Evolutionary conservation across 257 asterid genomes (phyloP).

Genomic region (Galeopsis tetrahit): DNA sequence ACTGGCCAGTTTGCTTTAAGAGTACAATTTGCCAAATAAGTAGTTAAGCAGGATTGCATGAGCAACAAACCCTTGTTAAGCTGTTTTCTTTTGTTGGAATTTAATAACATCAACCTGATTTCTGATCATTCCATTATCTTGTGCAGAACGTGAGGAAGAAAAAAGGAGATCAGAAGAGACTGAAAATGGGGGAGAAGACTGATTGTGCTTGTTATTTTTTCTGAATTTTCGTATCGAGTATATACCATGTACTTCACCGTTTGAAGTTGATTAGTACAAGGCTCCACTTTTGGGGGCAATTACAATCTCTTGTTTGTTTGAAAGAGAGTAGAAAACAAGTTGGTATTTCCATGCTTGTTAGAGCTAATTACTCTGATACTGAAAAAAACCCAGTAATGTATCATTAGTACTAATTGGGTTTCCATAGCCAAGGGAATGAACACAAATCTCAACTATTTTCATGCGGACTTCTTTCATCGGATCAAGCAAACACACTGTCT

Average conservation of each 20-base stretch:
- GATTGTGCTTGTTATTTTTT: conserved; percentile 19
- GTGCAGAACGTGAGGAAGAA: conserved; percentile 60
- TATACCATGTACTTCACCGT: not conserved
- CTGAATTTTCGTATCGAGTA: not conserved
- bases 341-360: not conserved
- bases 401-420: too few species aligned
- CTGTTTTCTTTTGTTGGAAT: not conserved
- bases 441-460: too few species aligned
- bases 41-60: not conserved
- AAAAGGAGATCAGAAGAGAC: conserved; percentile 44
- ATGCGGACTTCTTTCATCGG: too few species aligned
- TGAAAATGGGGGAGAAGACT: conserved; percentile 47
- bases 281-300: conserved; percentile 18
- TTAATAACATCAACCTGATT: conserved; percentile 14
- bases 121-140: not conserved
- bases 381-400: too few species aligned
- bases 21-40: conserved; percentile 8
- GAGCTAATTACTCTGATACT: too few species aligned
- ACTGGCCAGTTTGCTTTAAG: not conserved
- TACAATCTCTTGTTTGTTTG: conserved; percentile 1
- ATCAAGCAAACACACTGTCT: too few species aligned
- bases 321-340: not conserved
- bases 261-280: not conserved
- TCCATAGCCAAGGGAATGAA: too few species aligned
- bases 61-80: not conserved